Conservation (phyloP, 768 basidiomycete genomes). For the Tubosaeta sp. region DNA sequence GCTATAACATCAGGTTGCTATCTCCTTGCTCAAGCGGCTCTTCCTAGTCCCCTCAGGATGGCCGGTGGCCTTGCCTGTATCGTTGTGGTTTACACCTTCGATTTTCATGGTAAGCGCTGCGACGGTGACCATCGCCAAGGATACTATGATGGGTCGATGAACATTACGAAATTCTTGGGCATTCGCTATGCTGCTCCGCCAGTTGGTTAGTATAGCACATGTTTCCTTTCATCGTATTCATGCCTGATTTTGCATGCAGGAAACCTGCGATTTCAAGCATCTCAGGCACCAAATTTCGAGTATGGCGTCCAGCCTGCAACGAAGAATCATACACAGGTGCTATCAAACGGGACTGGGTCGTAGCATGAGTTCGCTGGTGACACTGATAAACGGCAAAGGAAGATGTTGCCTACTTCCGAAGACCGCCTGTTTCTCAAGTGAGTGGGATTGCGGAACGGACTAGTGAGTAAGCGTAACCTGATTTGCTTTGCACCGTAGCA, state of each 20-base stretch:
- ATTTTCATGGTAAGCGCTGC: not conserved
- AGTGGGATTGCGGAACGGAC: not conserved
- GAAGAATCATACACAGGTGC: slow-evolving; percentile 23
- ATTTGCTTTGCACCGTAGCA: slow-evolving; percentile 4
- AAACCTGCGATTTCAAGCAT: slow-evolving; percentile 26
- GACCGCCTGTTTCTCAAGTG: slow-evolving; percentile 31
- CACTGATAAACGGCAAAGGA: slow-evolving; percentile 8
- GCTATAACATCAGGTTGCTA: not conserved
- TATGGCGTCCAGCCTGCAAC: no score
- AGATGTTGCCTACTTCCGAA: slow-evolving; percentile 16
- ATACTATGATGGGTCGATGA: slow-evolving; percentile 16
- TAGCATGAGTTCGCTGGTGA: slow-evolving; percentile 8
- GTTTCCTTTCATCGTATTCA: no score
- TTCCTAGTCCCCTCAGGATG: not conserved
- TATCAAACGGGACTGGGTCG: slow-evolving; percentile 15
- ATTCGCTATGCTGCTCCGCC: slow-evolving; percentile 49
- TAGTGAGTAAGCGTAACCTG: not conserved
- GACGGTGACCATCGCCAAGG: slow-evolving; percentile 21
- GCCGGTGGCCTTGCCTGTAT: not conserved
- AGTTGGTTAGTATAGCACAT: slow-evolving; percentile 28
- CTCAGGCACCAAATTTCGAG: slow-evolving; percentile 31
- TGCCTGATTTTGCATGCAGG: slow-evolving; percentile 4
- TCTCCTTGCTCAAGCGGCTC: not conserved
- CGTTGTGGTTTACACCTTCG: not conserved
- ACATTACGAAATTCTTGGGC: no score